Conservation (phyloP, 192 early-diverging fungal species). For the Gaertneriomyces semiglobifer region DNA sequence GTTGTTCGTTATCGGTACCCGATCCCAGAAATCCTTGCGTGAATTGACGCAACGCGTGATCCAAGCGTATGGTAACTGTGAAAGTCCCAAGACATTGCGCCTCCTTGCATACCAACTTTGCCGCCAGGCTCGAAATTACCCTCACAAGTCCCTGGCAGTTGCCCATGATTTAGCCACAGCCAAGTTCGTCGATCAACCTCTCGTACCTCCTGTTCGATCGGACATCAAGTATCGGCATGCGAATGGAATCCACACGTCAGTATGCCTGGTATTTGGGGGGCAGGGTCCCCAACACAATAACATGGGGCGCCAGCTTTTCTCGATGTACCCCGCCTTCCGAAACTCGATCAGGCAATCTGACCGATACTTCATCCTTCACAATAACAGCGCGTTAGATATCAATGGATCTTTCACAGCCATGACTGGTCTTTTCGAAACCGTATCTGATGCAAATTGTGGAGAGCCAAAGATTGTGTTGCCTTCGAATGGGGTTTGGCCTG, state of each 20-base stretch:
- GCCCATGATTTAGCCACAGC: not conserved
- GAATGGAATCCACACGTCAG: not conserved
- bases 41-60: constrained; percentile 5
- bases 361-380: not conserved
- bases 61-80: not conserved
- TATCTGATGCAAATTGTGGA: not conserved
- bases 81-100: not conserved
- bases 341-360: constrained; percentile 8
- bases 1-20: not conserved
- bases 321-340: constrained; percentile 17
- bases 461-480: not conserved
- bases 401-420: constrained; percentile 8
- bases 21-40: not conserved
- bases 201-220: not conserved
- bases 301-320: constrained; percentile 26
- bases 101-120: constrained; percentile 8
- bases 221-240: not conserved
- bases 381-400: not conserved
- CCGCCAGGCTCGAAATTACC: constrained; percentile 20
- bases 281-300: constrained; percentile 33
- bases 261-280: constrained; percentile 29
- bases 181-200: not conserved
- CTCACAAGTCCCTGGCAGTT: constrained; percentile 30
- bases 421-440: constrained; percentile 26
- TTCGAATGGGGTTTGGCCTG: constrained; percentile 20